Base-by-base conservation (phyloP, 805 yeast genomes). In the Candida broadrunensis region DNA sequence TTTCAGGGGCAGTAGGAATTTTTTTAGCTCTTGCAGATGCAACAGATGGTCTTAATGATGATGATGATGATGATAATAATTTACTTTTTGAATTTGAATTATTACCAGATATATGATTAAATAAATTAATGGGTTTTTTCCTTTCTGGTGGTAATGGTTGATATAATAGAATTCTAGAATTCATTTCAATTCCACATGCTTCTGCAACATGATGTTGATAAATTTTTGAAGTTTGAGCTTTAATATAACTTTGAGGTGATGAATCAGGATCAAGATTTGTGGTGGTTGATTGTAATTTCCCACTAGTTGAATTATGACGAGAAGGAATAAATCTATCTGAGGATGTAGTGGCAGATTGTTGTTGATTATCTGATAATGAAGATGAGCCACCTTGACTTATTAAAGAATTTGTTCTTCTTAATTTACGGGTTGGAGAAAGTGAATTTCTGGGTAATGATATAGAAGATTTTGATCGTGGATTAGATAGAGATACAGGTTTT, bases 111-210 rank as follows among this genome's bases (percentile, higher is more conserved):
- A 56, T 42, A 27, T 52, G 56, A 41, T 61, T 49, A 45, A 65
- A 67, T 33, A 70, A 52, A 45, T 58, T 58, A 41, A 64, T 47
- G 15, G 66, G 65, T 37, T 60, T 60, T 50, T 64, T 65, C 15
- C 73, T 50, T 46, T 79, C 84, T 3, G 97, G 97, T 8, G 96
- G 88, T 16, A 75, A 65, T n/a, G 93, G 95, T 59, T 87, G 84
- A 62, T 85, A 91, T 52, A 88, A 89, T 43, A 91, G 67, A 29
- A 93, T 87, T 47, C 96, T 72, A 46, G 87, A 84, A 46, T 88
- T 84, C 54, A 86, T 77, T 43, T 85, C 83, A 37, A 89, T 70
- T 0, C 99, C 98, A 60, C 97, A 91, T 0, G 97, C 98, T 56
- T 85, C 85, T 0, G 97, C 98, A 2, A 91, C 96, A 20, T 88